Evolutionary conservation across 495 filamentous ascomycete genomes (phyloP).

Genomic region (Daldinia vernicosa): DNA sequence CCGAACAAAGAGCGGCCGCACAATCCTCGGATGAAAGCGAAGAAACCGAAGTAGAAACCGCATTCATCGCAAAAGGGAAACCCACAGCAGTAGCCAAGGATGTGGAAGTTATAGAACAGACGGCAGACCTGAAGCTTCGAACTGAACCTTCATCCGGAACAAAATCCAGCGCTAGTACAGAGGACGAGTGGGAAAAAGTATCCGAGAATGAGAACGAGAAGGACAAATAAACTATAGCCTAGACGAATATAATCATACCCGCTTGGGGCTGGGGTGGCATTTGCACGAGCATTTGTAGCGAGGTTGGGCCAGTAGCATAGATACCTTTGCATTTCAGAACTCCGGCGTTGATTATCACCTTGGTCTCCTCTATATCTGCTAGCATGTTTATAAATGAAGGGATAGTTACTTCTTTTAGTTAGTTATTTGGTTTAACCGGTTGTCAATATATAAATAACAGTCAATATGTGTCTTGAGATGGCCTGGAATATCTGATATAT

Average conservation of each 20-base stretch:
- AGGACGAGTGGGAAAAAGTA: constrained; percentile 69
- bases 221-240: constrained; percentile 47
- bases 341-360: constrained; percentile 21
- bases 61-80: constrained; percentile 40
- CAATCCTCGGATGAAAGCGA: constrained; percentile 55
- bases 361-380: constrained; percentile 8
- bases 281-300: constrained; percentile 37
- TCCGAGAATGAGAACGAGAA: constrained; percentile 66
- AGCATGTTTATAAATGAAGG: constrained; percentile 1
- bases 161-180: constrained; percentile 61
- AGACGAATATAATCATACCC: constrained; percentile 6
- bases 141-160: constrained; percentile 43
- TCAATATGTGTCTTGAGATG: neutral
- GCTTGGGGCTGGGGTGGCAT: constrained; percentile 23
- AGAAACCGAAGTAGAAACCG: constrained; percentile 62
- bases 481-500: neutral
- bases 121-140: constrained; percentile 55
- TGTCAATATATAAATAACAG: neutral
- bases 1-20: constrained; percentile 45
- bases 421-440: constrained; percentile 6
- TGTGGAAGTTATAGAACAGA: constrained; percentile 49
- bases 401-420: constrained; percentile 6
- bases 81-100: constrained; percentile 47
- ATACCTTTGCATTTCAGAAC: constrained; percentile 30
- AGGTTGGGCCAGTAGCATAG: constrained; percentile 28